phyloP scores from a whole-genome alignment of 768 basidiomycete genomes.

The Russula brevipes region DNA sequence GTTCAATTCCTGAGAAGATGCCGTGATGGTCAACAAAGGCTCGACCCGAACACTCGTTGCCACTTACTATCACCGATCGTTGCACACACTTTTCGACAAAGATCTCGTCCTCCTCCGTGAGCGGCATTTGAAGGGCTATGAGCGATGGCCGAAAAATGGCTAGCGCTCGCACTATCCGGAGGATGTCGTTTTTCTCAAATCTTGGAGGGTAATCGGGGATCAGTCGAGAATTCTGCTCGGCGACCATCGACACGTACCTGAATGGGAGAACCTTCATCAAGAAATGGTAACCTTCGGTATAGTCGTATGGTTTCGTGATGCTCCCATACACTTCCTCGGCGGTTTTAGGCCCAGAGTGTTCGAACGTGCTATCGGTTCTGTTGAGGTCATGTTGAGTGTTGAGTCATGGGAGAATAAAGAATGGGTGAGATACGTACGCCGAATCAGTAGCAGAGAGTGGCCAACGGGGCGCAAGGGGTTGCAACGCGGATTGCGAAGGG shows the following conservation, averaged over 20 bases:
- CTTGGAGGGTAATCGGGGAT: constrained; percentile 35
- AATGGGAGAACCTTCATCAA: constrained; percentile 89
- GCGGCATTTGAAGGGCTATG: constrained; percentile 96
- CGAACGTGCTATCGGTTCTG: constrained; percentile 15
- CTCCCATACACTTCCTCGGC: constrained; percentile 51
- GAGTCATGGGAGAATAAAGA: neutral
- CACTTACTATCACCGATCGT: constrained; percentile 75
- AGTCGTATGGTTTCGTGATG: constrained; percentile 78
- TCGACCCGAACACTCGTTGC: constrained; percentile 9
- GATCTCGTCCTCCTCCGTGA: constrained; percentile 92
- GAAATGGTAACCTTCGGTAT: constrained; percentile 94
- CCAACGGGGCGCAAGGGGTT: constrained; percentile 24
- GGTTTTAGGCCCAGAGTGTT: constrained; percentile 24
- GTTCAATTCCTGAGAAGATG: constrained; percentile 70
- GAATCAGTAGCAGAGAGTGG: constrained; percentile 20
- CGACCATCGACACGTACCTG: constrained; percentile 50
- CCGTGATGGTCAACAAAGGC: constrained; percentile 11
- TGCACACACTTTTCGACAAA: constrained; percentile 97
- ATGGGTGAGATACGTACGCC: constrained; percentile 13
- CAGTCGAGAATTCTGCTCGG: neutral
- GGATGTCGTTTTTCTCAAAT: constrained; percentile 93
- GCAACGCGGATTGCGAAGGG: constrained; percentile 9
- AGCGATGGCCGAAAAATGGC: constrained; percentile 95
- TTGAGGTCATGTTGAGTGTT: constrained; percentile 14
- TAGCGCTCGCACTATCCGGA: constrained; percentile 89